Evolutionary conservation across 1,284 basidiomycete genomes (phyloP).

Genomic region (Marasmius oreades): DNA sequence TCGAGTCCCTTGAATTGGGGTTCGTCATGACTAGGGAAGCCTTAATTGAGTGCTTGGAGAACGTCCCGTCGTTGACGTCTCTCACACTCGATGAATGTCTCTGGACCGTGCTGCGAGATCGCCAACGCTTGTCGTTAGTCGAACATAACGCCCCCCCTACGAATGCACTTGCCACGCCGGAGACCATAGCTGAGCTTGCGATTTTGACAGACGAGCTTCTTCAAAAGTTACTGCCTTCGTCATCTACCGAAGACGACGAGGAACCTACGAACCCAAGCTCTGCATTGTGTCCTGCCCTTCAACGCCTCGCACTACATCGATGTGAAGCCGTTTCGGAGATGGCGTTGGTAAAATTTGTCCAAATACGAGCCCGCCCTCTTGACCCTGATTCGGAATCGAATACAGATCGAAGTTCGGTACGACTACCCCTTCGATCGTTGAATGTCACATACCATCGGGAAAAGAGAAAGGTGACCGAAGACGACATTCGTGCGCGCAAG

Average conservation of each 20-base stretch:
- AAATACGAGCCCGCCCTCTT: background rate
- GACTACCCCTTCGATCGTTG: background rate
- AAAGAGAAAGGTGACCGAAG: slow-evolving; percentile 2
- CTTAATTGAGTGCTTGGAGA: background rate
- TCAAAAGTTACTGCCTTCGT: background rate
- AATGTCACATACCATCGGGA: background rate
- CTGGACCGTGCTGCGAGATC: background rate
- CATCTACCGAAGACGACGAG: background rate
- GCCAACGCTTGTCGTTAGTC: background rate
- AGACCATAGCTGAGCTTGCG: background rate
- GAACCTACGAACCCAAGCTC: no score
- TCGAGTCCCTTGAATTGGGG: background rate
- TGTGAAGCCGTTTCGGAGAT: background rate
- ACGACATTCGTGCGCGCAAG: slow-evolving; percentile 8
- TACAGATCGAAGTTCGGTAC: background rate
- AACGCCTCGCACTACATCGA: background rate
- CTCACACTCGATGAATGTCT: slow-evolving; percentile 1
- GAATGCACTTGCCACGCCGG: background rate
- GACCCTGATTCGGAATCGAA: background rate
- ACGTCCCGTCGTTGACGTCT: background rate
- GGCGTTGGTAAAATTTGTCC: background rate
- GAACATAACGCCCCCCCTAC: background rate
- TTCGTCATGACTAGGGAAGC: background rate
- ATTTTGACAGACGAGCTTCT: slow-evolving; percentile 2
- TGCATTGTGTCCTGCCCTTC: background rate